Base-by-base conservation (phyloP, 73 alveolate species). In the Symbiodinium natans region DNA sequence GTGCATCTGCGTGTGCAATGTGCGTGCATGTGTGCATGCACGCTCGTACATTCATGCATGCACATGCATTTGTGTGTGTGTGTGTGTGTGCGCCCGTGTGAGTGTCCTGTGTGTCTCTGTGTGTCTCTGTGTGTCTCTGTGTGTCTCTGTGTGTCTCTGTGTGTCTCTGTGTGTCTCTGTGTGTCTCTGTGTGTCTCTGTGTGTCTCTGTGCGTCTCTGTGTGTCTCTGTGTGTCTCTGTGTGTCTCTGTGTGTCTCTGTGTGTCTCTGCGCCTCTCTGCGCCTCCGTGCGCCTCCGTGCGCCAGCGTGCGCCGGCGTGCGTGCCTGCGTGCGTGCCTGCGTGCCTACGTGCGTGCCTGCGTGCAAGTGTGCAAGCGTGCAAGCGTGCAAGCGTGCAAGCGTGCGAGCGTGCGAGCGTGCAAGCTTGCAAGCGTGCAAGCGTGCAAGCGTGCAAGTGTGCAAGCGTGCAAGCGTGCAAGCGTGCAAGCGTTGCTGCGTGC, bases 121-220 rank as follows among this genome's bases (percentile, higher is more conserved):
- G 38, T 59, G 77, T 4, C 38, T 59, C 77, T 59, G 77, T 59
- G 77, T 59, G 75, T 59, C 75, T 59, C 75, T 59, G 75, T 59
- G 75, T 59, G 75, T 59, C 75, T 59, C 75, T 59, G 75, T 59
- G 75, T 59, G 75, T 59, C 75, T 59, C 75, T 59, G 75, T 59
- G 75, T 59, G 75, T 59, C 75, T 59, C 75, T 59, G 75, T 59
- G 75, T 59, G 75, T 59, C 75, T 59, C 75, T 13, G 75, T 59
- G 75, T 59, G 75, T 59, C 75, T 59, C 75, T 59, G 75, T 59
- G 75, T 59, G 75, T 59, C 75, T 59, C 75, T 59, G 75, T 59
- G 75, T 59, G 75, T 59, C 75, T 59, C 75, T 59, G 75, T 59
- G 75, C 17, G 75, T 59, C 75, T 59, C 75, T 59, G 75, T 59